Base-by-base conservation (phyloP, 1,139 yeast genomes). In the Candida tropicalis region DNA sequence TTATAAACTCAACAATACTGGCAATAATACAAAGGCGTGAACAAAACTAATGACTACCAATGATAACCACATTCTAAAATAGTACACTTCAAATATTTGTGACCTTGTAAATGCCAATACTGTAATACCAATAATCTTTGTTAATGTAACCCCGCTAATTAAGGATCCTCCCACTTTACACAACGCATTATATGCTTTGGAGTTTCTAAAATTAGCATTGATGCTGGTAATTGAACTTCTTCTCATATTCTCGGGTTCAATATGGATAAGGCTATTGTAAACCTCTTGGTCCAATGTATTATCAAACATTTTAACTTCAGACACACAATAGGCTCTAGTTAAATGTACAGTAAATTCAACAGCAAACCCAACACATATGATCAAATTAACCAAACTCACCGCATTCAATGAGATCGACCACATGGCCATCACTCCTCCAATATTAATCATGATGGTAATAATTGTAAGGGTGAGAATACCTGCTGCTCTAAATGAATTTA, bases 51-150 rank as follows among this genome's bases (percentile, higher is more conserved):
- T 71, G 2, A 84, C 52, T 8, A 93, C 85, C 50, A 93, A 71
- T 1, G 89, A 72, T n/a, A 87, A 69, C 98, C 98, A 93, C 97
- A 93, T 90, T 48, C 97, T 68, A 73, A 93, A 93, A 60, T 93
- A 93, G 62, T 88, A 93, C 1, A 93, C 80, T 51, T 90, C 95
- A 61, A 91, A 93, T 27, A 93, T 91, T 63, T 86, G 82, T 25
- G 96, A 87, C 47, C 79, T 70, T 0, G 98, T 88, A 59, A 90
- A 90, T 5, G 95, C 96, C 37, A 93, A 70, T 5, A 93, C 96
- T 22, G 77, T 65, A 1, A 93, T 90, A 1, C 99, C 99, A 50
- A 93, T 83, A 33, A 91, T 66, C 60, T 93, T 93, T 5, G 98
- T 93, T 52, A 90, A 59, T 1, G 96, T 87, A 42, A 93, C 91